Base-by-base conservation (phyloP, 2,329 filamentous ascomycete genomes). In the Claviceps digitariae region DNA sequence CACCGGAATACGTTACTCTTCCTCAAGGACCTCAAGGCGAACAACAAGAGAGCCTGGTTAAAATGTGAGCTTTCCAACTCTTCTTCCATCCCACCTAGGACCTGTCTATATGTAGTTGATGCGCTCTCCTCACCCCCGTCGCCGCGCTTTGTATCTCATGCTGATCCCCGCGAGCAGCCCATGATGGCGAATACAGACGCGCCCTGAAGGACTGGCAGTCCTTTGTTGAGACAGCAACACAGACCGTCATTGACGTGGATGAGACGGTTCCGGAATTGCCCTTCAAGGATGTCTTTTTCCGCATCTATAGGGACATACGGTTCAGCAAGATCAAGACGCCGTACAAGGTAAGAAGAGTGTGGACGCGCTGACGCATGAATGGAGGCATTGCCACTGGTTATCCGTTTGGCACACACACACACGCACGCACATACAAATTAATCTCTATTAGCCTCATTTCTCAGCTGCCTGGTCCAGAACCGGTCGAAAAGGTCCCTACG, bases 401-500 rank as follows among this genome's bases (percentile, higher is more conserved):
- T 17, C 5, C 2, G 2, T n/a, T 38, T 23, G 2, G 23, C 21
- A 45, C 21, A 25, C 41, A 15, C 41, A 25, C 23, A n/a, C 23
- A 25, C 13, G 27, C 43, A 45, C 4, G n/a, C 6, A 27, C 15
- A 45, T 1, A 45, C 43, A 27, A 17, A 2, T 25, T 45, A 45
- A 45, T n/a, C 10, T 27, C 43, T 17, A 7, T 6, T 51, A 88
- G 83, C 79, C 87, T 52, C 81, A 90, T 69, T 95, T 90, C 68
- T 87, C 86, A 10, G 89, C 86, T 40, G 87, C 87, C 25, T 95
- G 87, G 81, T 93, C 87, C 54, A 83, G 90, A 21, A 94, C 89
- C 0, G 90, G 90, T 21, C 79, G 86, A 52, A 95, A 95, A 68
- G 88, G 88, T 0, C 84, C 86, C 10, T 94, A 93, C 67, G 90